Percentiles rank a stretch among this genome's conserved stretches.
Evolutionary conservation across 768 basidiomycete genomes (phyloP).

Genomic region (Russula vinacea): DNA sequence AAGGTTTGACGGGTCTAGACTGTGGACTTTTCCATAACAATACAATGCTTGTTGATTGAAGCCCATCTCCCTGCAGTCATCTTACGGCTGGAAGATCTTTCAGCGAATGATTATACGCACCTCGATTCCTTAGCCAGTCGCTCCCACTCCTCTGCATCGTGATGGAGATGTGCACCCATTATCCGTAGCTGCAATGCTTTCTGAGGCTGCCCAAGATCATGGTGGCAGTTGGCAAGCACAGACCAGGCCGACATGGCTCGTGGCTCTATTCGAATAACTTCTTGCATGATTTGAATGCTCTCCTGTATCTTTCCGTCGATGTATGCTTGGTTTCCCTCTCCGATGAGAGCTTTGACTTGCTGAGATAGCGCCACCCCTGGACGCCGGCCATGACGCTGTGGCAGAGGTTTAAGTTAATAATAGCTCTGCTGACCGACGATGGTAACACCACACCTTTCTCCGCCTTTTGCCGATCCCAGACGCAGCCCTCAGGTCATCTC

Average conservation of each 20-base stretch:
- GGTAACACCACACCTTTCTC: slow-evolving; percentile 36
- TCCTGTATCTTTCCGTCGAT: slow-evolving; percentile 63
- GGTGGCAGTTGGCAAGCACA: slow-evolving; percentile 80
- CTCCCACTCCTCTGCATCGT: slow-evolving; percentile 87
- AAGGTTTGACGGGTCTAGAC: slow-evolving; percentile 74
- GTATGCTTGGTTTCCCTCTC: slow-evolving; percentile 85
- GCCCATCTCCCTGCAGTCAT: slow-evolving; percentile 52
- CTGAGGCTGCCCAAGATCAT: slow-evolving; percentile 62
- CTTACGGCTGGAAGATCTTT: neutral
- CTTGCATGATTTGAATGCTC: slow-evolving; percentile 78
- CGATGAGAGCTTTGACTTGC: slow-evolving; percentile 71
- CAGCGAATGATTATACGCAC: slow-evolving; percentile 41
- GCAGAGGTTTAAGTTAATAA: neutral
- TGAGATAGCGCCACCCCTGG: slow-evolving; percentile 61
- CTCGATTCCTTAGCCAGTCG: slow-evolving; percentile 70
- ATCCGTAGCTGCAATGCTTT: slow-evolving; percentile 81
- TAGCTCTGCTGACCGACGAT: neutral
- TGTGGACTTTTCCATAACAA: slow-evolving; percentile 82
- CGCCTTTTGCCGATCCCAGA: slow-evolving; percentile 62
- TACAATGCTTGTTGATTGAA: slow-evolving; percentile 86
- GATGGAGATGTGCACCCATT: slow-evolving; percentile 84
- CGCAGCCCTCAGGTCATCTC: slow-evolving; percentile 68
- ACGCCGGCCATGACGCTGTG: slow-evolving; percentile 41
- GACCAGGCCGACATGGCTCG: slow-evolving; percentile 81
- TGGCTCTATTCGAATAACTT: slow-evolving; percentile 93